phyloP scores from a whole-genome alignment of 768 basidiomycete genomes.

The Boletus sp. region DNA sequence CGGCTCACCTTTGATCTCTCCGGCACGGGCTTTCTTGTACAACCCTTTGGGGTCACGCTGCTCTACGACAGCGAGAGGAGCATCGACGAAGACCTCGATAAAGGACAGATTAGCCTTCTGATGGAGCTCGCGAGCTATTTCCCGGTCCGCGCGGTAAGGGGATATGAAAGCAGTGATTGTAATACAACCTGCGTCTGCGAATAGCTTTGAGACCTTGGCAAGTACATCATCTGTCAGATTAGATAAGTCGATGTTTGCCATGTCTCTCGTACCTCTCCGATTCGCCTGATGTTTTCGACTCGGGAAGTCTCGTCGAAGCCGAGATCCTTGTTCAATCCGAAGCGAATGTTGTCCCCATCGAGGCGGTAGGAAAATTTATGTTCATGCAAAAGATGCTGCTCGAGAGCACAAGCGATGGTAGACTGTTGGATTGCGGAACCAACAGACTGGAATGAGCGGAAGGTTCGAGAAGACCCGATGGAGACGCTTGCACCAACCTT shows the following conservation, averaged over 20 bases:
- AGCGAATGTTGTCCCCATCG: constrained; percentile 94
- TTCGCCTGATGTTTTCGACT: constrained; percentile 93
- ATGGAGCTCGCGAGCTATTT: constrained; percentile 79
- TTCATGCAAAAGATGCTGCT: constrained; percentile 89
- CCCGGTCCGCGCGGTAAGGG: constrained; percentile 88
- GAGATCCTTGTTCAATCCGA: constrained; percentile 95
- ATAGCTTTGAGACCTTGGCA: constrained; percentile 84
- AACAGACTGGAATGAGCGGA: background rate
- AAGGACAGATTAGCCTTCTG: constrained; percentile 70
- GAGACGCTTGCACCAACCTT: constrained; percentile 52
- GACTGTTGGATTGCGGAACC: constrained; percentile 50
- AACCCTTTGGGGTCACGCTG: constrained; percentile 94
- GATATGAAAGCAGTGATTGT: constrained; percentile 97
- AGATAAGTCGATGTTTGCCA: background rate
- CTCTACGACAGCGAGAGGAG: constrained; percentile 84
- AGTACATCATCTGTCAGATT: constrained; percentile 8
- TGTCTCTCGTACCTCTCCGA: constrained; percentile 72
- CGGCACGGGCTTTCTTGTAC: constrained; percentile 93
- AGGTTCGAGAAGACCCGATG: background rate
- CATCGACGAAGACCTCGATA: constrained; percentile 93
- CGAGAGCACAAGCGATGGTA: constrained; percentile 94
- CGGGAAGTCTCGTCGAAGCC: constrained; percentile 91
- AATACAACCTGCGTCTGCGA: constrained; percentile 83
- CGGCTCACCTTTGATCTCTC: constrained; percentile 85
- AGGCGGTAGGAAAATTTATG: constrained; percentile 86